Evolutionary conservation across 2,329 filamentous ascomycete genomes (phyloP), one percentile per base, ranked within the genome.

Genomic region (Lachnellula arida): DNA sequence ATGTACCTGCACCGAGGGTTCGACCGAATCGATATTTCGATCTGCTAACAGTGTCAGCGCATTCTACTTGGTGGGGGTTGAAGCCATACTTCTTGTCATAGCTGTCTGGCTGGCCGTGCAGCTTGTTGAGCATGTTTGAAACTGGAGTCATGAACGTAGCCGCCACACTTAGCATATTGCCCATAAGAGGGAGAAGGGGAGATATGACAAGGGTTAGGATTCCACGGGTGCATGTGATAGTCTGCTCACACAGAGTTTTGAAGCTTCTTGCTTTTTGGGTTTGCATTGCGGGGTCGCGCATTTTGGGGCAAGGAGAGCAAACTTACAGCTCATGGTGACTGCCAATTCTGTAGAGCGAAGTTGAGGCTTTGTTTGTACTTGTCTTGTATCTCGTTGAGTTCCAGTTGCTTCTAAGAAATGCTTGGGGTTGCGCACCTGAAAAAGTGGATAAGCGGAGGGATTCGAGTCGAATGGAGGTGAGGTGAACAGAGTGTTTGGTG

Each of bases 41-140:
- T 74, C 89, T 94, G 71, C 53, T 53, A 22, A 40, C 9, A 50
- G 17, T 23, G 53, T 69, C 58, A 68, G 61, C 53, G 46, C 32
- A 50, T 46, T 46, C 9, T 39, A 25, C 5, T n/a, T 19, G 28
- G 46, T 32, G 15, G 57, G 46, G 54, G 47, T 58, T 53, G 39
- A 49, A 69, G 44, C 22, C 78, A 69, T 77, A 95, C 90, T 99
- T 99, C 77, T 96, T 96, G 73, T 97, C 94, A 79, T 99, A 99
- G 78, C 91, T 97, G 67, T 96, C 91, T 65, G 93, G 93, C 78
- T 97, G 93, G 74, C 92, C 91, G 70, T 95, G 90, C 69, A 97
- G 88, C 82, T 93, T 91, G 78, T 93, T 96, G 68, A 97, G 81
- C 90, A 97, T 96, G 71, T 82, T 88, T 66, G 87, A 78, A 77